Conservation (phyloP, 495 filamentous ascomycete genomes). For the Xylaria castorea region DNA sequence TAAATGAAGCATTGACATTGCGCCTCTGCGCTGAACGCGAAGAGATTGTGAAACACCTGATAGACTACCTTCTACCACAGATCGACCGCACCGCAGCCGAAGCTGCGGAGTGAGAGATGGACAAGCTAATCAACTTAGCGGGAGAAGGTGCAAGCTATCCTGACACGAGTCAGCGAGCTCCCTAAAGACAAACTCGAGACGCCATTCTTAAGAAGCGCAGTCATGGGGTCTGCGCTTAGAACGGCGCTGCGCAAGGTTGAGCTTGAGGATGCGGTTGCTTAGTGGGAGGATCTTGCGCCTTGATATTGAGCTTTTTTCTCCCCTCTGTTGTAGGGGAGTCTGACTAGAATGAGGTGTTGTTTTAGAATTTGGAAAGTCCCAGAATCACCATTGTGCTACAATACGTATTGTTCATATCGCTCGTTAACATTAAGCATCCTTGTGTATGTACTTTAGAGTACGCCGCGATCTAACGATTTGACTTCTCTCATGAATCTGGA, state of each 20-base stretch:
- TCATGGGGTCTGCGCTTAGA: too few species aligned
- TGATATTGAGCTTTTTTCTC: background rate
- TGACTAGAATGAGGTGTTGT: background rate
- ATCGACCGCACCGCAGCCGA: background rate
- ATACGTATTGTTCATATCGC: background rate
- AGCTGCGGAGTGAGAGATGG: background rate
- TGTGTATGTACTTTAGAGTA: background rate
- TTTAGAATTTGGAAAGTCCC: too few species aligned
- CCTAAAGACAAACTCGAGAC: too few species aligned
- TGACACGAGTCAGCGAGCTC: background rate
- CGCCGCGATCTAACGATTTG: background rate
- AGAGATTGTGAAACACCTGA: background rate
- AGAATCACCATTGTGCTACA: background rate
- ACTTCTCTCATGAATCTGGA: background rate
- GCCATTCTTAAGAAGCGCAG: too few species aligned
- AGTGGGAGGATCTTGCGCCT: constrained; percentile 24
- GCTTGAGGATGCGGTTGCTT: background rate
- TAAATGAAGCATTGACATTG: background rate
- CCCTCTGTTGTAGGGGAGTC: background rate
- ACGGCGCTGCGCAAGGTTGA: too few species aligned
- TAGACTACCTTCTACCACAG: background rate
- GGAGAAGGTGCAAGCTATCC: constrained; percentile 11
- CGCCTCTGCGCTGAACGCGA: background rate
- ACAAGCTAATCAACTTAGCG: background rate
- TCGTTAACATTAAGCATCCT: background rate